Evolutionary conservation across 768 basidiomycete species (phyloP), one percentile per base, ranked within the genome.

Genomic region (Hemileccinum rubropunctum): DNA sequence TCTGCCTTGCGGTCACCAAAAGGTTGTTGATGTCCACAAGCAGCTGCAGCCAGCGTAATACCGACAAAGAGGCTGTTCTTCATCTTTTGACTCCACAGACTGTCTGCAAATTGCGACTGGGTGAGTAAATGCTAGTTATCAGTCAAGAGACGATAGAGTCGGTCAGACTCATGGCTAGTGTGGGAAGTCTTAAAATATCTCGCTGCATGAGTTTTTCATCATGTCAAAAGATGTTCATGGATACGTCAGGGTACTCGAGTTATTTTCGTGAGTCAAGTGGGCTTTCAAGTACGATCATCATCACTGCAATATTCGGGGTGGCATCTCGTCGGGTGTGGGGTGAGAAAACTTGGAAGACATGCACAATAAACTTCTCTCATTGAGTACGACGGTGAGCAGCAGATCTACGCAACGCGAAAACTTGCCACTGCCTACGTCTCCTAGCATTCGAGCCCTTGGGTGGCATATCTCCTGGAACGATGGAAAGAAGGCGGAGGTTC

Each of bases 401-500:
- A 15, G 66, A 61, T 17, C 45, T 67, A 42, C 78, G 68, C 53
- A 83, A 52, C 5, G 78, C 70, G 0, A 73, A 47, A 20, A 83
- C 63, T 45, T 75, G 65, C 81, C 82, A 83, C 52, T 69, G 68
- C 41, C 72, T 67, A 40, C 78, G 72, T 23, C 71, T 67, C 57
- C 69, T 71, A 7, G 74, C 70, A 50, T 63, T 69, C 32, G 62
- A 45, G 48, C 71, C 65, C 44, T 70, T 61, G 32, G 60, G 48
- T 23, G 52, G 48, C 50, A 61, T 50, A 41, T 67, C 66, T 48
- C 80, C 74, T 35, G 75, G 71, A 27, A 74, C 60, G 46, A 84
- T 67, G 11, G 73, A 69, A 33, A 86, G 59, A 45, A 86, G 74
- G 47, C 80, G 72, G 18, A 88, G 78, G 37, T 71, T 70, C 56